Percentiles rank a stretch among this genome's conserved stretches.
Evolutionary conservation across 345 rosid genomes (phyloP).

Genomic region (Heritiera littoralis): DNA sequence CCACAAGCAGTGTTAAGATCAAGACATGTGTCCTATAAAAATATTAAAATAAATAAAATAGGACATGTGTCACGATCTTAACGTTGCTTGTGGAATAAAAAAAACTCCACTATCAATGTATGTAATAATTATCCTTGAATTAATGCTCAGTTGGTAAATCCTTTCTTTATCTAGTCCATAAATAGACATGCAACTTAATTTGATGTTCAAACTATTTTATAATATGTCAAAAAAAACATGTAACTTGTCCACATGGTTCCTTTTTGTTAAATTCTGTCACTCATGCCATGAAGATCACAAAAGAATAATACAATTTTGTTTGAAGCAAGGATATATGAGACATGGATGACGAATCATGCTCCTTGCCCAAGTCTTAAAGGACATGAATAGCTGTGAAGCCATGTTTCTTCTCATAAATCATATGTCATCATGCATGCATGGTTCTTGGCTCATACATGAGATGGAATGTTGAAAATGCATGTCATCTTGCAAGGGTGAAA

Average conservation of each 20-base stretch:
- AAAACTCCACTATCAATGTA: too few relatives aligned
- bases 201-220: background rate
- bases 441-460: background rate
- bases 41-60: too few relatives aligned
- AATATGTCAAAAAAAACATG: background rate
- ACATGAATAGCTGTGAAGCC: slow-evolving; percentile 9
- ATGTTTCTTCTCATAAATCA: background rate
- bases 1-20: too few relatives aligned
- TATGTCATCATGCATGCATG: background rate
- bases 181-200: background rate
- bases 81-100: too few relatives aligned
- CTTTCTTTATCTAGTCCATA: background rate
- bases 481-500: background rate
- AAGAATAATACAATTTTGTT: slow-evolving; percentile 19
- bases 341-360: slow-evolving; percentile 14
- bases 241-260: slow-evolving; percentile 9
- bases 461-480: background rate
- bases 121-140: too few relatives aligned
- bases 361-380: background rate
- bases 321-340: slow-evolving; percentile 10
- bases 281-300: background rate
- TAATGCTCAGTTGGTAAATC: background rate
- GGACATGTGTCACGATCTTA: too few relatives aligned
- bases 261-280: slow-evolving; percentile 2
- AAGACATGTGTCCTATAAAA: too few relatives aligned